These are phyloP conservation scores for Tephrocybe sp. DNA, from an alignment of 768 basidiomycete species.

Conservation along the genomic window DNA sequence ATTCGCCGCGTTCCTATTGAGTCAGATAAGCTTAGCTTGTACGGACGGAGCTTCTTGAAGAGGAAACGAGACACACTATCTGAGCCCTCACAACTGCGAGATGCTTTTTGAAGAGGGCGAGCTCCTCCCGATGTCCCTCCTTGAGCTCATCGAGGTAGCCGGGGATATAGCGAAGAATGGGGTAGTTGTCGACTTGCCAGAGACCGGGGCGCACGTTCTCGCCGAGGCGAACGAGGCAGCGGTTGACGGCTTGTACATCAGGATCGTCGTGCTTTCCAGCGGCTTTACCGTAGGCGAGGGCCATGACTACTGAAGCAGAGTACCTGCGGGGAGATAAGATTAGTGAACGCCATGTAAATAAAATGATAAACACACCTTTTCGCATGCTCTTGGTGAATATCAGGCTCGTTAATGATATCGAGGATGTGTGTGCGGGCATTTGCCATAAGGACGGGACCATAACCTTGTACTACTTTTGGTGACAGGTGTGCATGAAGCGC, in stretches of 20 bases:
- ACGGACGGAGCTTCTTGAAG: not conserved
- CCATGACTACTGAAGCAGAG: constrained; percentile 50
- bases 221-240: constrained; percentile 45
- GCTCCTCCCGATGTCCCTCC: constrained; percentile 56
- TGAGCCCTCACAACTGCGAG: constrained; percentile 43
- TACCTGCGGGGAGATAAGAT: constrained; percentile 30
- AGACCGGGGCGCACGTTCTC: constrained; percentile 42
- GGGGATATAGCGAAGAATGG: constrained; percentile 49
- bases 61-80: constrained; percentile 32
- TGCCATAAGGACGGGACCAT: constrained; percentile 48
- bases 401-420: constrained; percentile 41
- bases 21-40: not conserved
- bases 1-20: constrained; percentile 30
- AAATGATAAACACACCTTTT: constrained; percentile 26
- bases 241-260: constrained; percentile 45
- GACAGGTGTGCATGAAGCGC: constrained; percentile 61
- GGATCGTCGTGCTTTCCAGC: constrained; percentile 44
- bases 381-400: constrained; percentile 53
- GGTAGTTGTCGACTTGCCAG: constrained; percentile 48
- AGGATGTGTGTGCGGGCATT: constrained; percentile 43
- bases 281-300: constrained; percentile 47
- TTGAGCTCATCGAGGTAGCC: constrained; percentile 60
- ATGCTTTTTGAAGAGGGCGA: constrained; percentile 53
- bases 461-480: constrained; percentile 48
- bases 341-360: not conserved